Conservation (phyloP, 1,139 yeast species). For the Taphrina confusa region DNA sequence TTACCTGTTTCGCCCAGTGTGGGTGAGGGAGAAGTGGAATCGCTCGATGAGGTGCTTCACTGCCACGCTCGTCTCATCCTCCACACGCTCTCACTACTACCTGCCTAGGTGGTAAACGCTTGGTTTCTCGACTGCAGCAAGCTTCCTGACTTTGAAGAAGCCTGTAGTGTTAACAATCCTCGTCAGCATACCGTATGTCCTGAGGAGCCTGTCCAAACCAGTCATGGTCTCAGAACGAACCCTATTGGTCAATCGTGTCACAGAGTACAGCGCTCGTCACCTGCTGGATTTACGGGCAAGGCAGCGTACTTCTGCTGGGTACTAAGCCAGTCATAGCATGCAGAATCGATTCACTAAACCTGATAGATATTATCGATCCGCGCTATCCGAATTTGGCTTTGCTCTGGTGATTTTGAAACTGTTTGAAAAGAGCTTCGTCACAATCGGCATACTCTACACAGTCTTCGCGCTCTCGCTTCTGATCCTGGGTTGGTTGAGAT, state of each 20-base stretch:
- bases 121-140: no score
- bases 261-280: constrained; percentile 5
- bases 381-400: constrained; percentile 23
- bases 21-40: background rate
- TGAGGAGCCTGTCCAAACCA: no score
- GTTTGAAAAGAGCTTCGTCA: constrained; percentile 17
- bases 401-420: constrained; percentile 26
- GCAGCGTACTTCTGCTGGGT: constrained; percentile 32
- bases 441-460: constrained; percentile 19
- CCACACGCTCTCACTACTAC: no score
- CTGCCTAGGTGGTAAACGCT: no score
- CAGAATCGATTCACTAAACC: background rate
- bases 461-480: constrained; percentile 24
- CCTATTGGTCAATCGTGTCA: background rate
- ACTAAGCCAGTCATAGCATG: background rate
- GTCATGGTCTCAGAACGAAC: constrained; percentile 5
- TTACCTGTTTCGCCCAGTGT: no score
- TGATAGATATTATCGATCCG: constrained; percentile 19
- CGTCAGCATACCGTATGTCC: no score
- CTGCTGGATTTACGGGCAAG: constrained; percentile 30
- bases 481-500: constrained; percentile 15
- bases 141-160: no score
- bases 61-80: background rate
- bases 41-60: background rate
- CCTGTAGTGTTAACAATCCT: no score